Percentiles rank a stretch among this genome's conserved stretches.
phyloP scores from a whole-genome alignment of 768 basidiomycete genomes.

The Kwoniella sp. region DNA sequence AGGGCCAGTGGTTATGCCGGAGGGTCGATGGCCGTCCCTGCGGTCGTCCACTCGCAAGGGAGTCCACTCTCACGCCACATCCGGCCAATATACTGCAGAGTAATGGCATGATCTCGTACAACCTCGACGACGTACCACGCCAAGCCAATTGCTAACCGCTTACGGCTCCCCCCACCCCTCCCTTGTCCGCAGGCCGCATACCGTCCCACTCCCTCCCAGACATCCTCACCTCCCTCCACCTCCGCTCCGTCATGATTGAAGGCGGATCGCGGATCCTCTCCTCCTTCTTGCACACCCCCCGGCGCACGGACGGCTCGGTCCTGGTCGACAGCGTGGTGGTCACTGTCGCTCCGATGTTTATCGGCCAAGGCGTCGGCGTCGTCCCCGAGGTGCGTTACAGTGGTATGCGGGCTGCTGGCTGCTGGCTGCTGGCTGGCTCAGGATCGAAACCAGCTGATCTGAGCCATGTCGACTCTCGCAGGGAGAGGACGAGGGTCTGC shows the following conservation, averaged over 20 bases:
- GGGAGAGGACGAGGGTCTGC: constrained; percentile 32
- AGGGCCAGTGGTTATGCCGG: no score
- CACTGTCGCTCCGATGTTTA: constrained; percentile 79
- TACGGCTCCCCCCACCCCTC: no score
- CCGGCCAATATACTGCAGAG: no score
- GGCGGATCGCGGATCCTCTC: constrained; percentile 81
- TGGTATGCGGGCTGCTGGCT: not conserved
- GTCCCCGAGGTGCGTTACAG: constrained; percentile 32
- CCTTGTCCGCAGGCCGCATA: constrained; percentile 40
- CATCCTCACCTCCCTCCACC: constrained; percentile 57
- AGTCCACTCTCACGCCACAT: no score
- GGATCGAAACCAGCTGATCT: not conserved
- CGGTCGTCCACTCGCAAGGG: no score
- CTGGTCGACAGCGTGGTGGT: constrained; percentile 71
- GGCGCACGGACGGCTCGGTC: constrained; percentile 24
- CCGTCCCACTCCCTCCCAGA: constrained; percentile 53
- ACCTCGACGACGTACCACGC: no score
- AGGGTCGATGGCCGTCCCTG: no score
- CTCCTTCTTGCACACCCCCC: constrained; percentile 59
- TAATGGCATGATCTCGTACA: no score
- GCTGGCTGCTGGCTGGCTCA: not conserved
- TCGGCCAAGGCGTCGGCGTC: constrained; percentile 56
- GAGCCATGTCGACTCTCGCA: constrained; percentile 3
- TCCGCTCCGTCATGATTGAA: constrained; percentile 87
- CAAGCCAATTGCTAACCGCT: not conserved